A percentile compares a stretch with the other conserved stretches of the same genome.
Evolutionary conservation across 805 yeast species (phyloP).

Genomic region (Ogataea degrootiae): DNA sequence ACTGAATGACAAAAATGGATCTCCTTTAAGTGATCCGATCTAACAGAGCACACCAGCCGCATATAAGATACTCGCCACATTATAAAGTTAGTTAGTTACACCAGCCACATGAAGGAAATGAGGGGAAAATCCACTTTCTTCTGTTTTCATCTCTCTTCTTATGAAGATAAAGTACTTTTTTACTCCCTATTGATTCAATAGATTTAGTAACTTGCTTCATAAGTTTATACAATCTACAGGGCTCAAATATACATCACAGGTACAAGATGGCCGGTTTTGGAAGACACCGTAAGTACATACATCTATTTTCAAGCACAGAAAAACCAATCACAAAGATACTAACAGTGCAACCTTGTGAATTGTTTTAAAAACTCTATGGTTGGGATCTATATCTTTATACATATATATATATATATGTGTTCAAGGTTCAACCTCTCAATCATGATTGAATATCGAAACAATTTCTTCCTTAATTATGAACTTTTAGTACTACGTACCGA

Average conservation of each 20-base stretch:
- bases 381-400: no score
- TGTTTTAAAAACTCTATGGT: no score
- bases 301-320: no score
- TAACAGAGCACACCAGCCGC: background rate
- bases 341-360: no score
- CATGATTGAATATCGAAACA: background rate
- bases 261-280: conserved; percentile 29
- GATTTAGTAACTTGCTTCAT: no score
- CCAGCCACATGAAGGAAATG: background rate
- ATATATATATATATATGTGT: no score
- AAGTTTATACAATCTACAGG: no score
- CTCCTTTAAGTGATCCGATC: background rate
- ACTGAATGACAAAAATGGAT: no score
- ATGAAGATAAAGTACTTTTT: background rate
- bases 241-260: background rate
- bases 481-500: conserved; percentile 27
- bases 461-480: background rate
- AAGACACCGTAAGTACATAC: conserved; percentile 29
- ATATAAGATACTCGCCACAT: background rate
- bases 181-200: no score
- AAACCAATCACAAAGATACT: no score
- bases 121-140: background rate
- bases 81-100: background rate
- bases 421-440: no score
- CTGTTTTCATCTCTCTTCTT: background rate